Evolutionary conservation across 2,329 filamentous ascomycete genomes (phyloP), one percentile per base, ranked within the genome.

Genomic region (Trichoderma citrinoviride): DNA sequence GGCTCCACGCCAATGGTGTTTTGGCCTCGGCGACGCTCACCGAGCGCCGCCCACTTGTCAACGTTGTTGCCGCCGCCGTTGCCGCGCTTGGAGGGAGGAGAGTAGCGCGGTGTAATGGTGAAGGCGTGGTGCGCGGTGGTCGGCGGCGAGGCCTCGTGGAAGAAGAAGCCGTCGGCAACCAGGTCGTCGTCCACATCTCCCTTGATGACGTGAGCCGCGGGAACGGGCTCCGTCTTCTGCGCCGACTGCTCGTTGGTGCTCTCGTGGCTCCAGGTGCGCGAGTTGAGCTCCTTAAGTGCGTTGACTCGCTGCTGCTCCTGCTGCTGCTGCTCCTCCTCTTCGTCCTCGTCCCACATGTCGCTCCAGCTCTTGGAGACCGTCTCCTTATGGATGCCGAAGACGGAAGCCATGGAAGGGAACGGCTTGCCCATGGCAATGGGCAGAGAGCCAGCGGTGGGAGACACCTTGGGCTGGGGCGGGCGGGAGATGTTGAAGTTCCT

Each of bases 301-400:
- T 72, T 70, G 46, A 73, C 49, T 4, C 61, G 68, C 74, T 89
- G 85, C 68, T 84, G 85, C 66, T 80, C 78, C 67, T 83, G 83
- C 73, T 89, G 83, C 73, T 89, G 85, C 70, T 91, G 86, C 68
- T 90, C 87, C 68, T 90, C 88, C 73, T 95, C 93, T 52, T 83
- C 81, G 61, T 98, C 94, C 76, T 98, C 94, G 66, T 98, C 94
- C 90, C 93, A 97, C 77, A 98, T 87, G 76, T 99, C 95, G 73
- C 93, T 97, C 95, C 95, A 99, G 82, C 95, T 98, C 89, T 98
- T 98, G 64, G 95, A 97, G 54, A 96, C 91, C 54, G 85, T 82
- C 52, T 94, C 90, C 68, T 87, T 85, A 75, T 90, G 87, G 73
- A 88, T 88, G 58, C 91, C 91, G 74, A 96, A 94, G 57, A 94